Conservation (phyloP, 805 yeast species). For the Zygoascus bituminiphila region DNA sequence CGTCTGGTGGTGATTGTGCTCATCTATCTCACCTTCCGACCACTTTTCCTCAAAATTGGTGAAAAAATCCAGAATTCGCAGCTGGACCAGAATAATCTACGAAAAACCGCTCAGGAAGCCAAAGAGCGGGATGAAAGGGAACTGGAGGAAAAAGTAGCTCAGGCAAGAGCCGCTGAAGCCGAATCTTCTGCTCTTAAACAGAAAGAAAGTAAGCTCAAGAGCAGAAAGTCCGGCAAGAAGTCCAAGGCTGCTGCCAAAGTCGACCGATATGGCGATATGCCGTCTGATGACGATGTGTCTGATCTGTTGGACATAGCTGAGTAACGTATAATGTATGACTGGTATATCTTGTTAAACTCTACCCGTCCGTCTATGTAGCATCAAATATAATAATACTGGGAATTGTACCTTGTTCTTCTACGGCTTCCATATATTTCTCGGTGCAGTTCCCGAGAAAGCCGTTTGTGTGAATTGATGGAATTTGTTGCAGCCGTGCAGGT, state of each 20-base stretch:
- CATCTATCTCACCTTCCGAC: constrained; percentile 25
- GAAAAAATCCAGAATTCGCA: constrained; percentile 21
- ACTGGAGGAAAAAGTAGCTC: constrained; percentile 19
- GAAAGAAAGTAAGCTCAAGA: background rate
- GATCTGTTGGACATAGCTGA: constrained; percentile 20
- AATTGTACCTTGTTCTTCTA: too few species aligned
- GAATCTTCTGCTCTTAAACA: constrained; percentile 3
- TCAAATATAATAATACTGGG: too few species aligned
- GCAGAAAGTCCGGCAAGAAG: constrained; percentile 9
- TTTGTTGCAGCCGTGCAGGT: background rate
- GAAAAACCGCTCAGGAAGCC: background rate
- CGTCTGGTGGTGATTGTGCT: constrained; percentile 25
- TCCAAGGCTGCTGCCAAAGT: constrained; percentile 7
- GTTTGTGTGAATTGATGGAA: background rate
- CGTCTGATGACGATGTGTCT: constrained; percentile 28
- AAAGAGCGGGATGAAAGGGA: constrained; percentile 14
- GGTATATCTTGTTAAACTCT: too few species aligned
- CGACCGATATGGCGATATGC: constrained; percentile 21
- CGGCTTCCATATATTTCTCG: too few species aligned
- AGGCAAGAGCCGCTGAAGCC: constrained; percentile 6
- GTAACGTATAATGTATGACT: too few species aligned
- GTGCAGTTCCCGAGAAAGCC: background rate
- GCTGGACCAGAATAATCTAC: constrained; percentile 10
- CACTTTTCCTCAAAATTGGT: constrained; percentile 23
- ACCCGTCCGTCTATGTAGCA: too few species aligned